Conservation (phyloP, 2,329 filamentous ascomycete genomes). For the Fusarium stilboides region DNA sequence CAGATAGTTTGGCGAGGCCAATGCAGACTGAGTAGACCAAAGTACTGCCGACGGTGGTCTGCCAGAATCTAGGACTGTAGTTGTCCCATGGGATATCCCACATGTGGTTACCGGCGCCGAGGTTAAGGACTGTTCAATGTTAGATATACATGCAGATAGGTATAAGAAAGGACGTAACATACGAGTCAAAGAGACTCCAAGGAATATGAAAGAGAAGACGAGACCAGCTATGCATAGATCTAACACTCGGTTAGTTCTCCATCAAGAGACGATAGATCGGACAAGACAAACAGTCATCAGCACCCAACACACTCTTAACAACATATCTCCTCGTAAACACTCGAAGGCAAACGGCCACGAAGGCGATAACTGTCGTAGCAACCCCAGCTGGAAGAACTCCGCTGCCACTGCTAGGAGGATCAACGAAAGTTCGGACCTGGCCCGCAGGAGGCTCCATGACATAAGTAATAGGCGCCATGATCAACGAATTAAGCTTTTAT, state of each 20-base stretch:
- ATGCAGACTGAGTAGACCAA: constrained; percentile 60
- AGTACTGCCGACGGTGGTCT: constrained; percentile 56
- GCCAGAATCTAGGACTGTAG: constrained; percentile 48
- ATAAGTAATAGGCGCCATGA: constrained; percentile 73
- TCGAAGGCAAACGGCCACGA: constrained; percentile 44
- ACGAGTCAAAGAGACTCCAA: constrained; percentile 46
- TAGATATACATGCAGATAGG: accelerated
- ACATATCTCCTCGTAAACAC: constrained; percentile 51
- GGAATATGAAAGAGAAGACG: constrained; percentile 45
- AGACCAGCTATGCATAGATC: constrained; percentile 48
- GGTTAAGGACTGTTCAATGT: constrained; percentile 39
- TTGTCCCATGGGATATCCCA: constrained; percentile 46
- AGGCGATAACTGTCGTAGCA: constrained; percentile 44
- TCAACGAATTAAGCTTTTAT: neutral
- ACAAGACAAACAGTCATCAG: constrained; percentile 49
- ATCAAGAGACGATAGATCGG: neutral
- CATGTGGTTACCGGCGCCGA: constrained; percentile 51
- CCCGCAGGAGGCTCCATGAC: constrained; percentile 49
- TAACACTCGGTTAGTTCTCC: constrained; percentile 17
- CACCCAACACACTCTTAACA: constrained; percentile 47
- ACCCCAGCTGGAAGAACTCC: constrained; percentile 45
- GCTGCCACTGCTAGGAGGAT: constrained; percentile 44
- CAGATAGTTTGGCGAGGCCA: constrained; percentile 60
- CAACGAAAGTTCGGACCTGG: constrained; percentile 41
- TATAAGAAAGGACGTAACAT: constrained; percentile 5